A percentile compares a stretch with the other conserved stretches of the same genome.
Evolutionary conservation across 805 yeast species (phyloP).

Genomic region (Candida morakotiae): DNA sequence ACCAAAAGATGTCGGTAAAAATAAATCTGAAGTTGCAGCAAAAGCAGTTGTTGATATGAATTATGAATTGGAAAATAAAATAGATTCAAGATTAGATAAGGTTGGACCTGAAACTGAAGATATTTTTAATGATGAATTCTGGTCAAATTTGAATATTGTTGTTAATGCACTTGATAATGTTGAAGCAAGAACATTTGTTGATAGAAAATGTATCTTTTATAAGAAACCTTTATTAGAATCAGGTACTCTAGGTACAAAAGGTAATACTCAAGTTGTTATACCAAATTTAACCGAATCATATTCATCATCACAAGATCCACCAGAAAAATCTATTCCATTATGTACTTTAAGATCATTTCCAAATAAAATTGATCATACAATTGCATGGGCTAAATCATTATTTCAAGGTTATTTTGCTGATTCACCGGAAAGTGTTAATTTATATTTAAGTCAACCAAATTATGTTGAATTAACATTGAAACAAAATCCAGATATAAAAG

Average conservation of each 20-base stretch:
- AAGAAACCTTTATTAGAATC: constrained; percentile 89
- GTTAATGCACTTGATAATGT: constrained; percentile 97
- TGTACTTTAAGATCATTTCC: constrained; percentile 98
- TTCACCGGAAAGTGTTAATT: constrained; percentile 88
- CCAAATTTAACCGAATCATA: constrained; percentile 94
- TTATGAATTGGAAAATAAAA: constrained; percentile 74
- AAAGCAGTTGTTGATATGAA: constrained; percentile 81
- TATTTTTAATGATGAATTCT: constrained; percentile 78
- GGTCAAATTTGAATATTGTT: constrained; percentile 81
- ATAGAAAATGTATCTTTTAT: constrained; percentile 92
- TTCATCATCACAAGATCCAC: constrained; percentile 96
- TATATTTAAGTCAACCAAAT: constrained; percentile 86
- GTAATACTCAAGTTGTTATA: constrained; percentile 94
- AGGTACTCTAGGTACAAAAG: constrained; percentile 97
- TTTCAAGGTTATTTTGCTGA: constrained; percentile 91
- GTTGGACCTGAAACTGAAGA: constrained; percentile 93
- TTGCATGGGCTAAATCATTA: constrained; percentile 97
- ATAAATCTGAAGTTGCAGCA: constrained; percentile 89
- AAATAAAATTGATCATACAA: constrained; percentile 95
- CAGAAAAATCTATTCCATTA: constrained; percentile 94
- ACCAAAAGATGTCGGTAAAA: constrained; percentile 88
- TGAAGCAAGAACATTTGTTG: constrained; percentile 97
- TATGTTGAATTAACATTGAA: constrained; percentile 88
- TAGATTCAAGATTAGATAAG: constrained; percentile 74
- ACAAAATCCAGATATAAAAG: constrained; percentile 88